phyloP scores from a whole-genome alignment of 1,139 yeast genomes.

The Scheffersomyces titani region DNA sequence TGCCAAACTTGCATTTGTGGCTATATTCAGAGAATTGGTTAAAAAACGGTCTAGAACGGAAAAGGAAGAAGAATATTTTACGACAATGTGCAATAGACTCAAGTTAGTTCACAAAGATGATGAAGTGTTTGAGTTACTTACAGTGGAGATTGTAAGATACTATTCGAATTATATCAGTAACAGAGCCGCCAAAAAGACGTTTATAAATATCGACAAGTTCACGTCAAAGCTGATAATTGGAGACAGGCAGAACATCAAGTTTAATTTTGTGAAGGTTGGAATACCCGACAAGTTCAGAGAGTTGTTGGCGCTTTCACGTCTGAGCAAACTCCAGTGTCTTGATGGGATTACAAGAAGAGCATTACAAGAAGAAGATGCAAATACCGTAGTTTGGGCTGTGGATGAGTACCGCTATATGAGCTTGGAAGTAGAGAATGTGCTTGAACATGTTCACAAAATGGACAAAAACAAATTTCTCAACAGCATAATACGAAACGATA shows the following conservation, averaged over 20 bases:
- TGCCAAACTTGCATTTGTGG: slow-evolving; percentile 27
- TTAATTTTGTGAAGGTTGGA: slow-evolving; percentile 14
- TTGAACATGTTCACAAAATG: slow-evolving; percentile 7
- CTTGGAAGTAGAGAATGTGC: slow-evolving; percentile 23
- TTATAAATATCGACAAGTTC: slow-evolving; percentile 7
- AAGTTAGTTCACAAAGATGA: slow-evolving; percentile 2
- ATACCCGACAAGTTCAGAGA: slow-evolving; percentile 15
- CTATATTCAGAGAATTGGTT: slow-evolving; percentile 19
- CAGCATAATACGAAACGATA: not conserved
- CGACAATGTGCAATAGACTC: slow-evolving; percentile 12
- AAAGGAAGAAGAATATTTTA: slow-evolving; percentile 9
- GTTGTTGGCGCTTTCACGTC: slow-evolving; percentile 11
- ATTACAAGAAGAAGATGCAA: slow-evolving; percentile 21
- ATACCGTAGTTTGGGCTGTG: slow-evolving; percentile 31
- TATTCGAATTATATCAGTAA: slow-evolving; percentile 10
- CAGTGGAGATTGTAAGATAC: slow-evolving; percentile 7
- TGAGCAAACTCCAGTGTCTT: slow-evolving; percentile 16
- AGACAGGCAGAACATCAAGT: slow-evolving; percentile 3
- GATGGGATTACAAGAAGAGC: slow-evolving; percentile 24
- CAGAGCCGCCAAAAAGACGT: slow-evolving; percentile 15
- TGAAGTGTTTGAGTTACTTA: slow-evolving; percentile 7
- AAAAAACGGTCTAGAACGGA: slow-evolving; percentile 1
- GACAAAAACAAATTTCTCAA: slow-evolving; percentile 10
- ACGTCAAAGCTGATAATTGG: slow-evolving; percentile 5
- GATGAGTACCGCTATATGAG: slow-evolving; percentile 36